Evolutionary conservation across 2,329 filamentous ascomycete species (phyloP), one percentile per base, ranked within the genome.

Genomic region (Phaeosphaeriaceae sp.): DNA sequence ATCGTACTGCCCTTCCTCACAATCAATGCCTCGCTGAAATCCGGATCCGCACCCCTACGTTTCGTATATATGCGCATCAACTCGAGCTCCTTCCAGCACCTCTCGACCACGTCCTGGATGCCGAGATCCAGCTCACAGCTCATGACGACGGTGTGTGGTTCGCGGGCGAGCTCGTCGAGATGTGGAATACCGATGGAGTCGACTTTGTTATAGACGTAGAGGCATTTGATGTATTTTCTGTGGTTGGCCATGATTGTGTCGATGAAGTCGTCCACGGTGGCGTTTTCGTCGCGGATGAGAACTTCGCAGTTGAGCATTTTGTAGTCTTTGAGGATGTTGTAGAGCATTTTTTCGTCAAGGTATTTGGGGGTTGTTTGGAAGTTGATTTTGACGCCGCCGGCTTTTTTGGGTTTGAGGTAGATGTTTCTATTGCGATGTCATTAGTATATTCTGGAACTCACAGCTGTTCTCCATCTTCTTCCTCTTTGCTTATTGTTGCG

Each of bases 161-260:
- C 96, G 60, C 93, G 89, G 5, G 96, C 95, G 21, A 99, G 84
- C 75, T 90, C 88, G 82, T 99, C 91, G 48, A 99, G 86, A 79
- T 96, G 96, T 76, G 97, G 93, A 65, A 99, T 86, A 44, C 91
- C 94, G 60, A 99, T 91, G 76, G 88, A 90, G 81, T 99, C 95
- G 81, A 99, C 96, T 82, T 99, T 99, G 89, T 99, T 99, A 88
- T 99, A 99, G 31, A 98, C 94, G 80, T 99, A 99, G 31, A 99
- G 85, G 56, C 88, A 90, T 75, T 87, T 86, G 83, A 99, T 97
- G 83, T 99, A 99, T 79, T 96, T 99, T 74, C 95, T 85, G 83
- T 99, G 95, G 75, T 97, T 92, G 79, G 95, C 96, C 94, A 98
- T 98, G 80, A 99, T 97, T 61, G 97, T 93, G 78, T 99, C 95